Evolutionary conservation across 2,329 filamentous ascomycete genomes (phyloP).

Genomic region (Byssoonygena ceratinophila): DNA sequence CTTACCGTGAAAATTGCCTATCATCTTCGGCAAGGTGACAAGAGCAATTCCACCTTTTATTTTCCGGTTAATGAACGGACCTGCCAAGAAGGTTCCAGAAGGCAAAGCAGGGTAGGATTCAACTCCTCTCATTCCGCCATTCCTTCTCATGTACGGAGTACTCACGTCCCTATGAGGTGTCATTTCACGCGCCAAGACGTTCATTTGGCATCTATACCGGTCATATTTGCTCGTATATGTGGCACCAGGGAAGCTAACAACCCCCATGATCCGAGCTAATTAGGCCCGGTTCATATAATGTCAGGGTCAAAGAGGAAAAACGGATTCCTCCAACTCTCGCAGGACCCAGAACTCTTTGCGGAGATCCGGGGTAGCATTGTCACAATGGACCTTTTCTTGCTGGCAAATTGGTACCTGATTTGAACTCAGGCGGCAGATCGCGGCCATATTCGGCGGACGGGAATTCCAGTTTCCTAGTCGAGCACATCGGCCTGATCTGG

Average conservation of each 20-base stretch:
- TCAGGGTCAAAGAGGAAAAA: conserved; percentile 3
- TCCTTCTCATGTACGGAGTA: neutral
- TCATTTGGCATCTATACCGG: neutral
- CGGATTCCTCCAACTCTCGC: neutral
- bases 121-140: neutral
- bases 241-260: neutral
- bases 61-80: conserved; percentile 12
- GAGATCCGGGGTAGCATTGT: conserved; percentile 10
- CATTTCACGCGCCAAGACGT: conserved; percentile 2
- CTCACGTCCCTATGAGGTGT: neutral
- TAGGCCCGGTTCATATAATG: neutral
- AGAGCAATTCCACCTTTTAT: neutral
- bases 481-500: neutral
- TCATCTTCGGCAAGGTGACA: neutral
- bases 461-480: neutral
- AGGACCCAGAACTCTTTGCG: conserved; percentile 7
- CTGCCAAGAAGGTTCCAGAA: conserved; percentile 8
- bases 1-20: conserved; percentile 2
- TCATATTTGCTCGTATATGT: conserved; percentile 10
- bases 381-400: neutral
- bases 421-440: neutral
- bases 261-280: conserved; percentile 7
- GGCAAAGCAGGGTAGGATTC: conserved; percentile 11
- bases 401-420: neutral
- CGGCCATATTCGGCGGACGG: conserved; percentile 10